These are phyloP conservation scores for Pseudopithomyces maydicus DNA, from an alignment of 2,329 filamentous ascomycete genomes.

Conservation along the genomic window DNA sequence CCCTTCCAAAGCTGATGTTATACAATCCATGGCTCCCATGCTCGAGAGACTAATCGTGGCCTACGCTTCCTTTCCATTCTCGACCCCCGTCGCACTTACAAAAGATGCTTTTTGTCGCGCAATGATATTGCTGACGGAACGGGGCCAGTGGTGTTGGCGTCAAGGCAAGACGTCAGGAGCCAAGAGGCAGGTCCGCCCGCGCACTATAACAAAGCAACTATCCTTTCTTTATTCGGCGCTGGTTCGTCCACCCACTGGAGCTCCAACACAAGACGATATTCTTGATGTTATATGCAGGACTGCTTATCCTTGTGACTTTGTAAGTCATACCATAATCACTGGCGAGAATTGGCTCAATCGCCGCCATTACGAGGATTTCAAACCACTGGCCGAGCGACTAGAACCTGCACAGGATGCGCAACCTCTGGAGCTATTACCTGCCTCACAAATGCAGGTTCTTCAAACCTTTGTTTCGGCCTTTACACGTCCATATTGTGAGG, in stretches of 20 bases:
- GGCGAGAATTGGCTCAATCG: slow-evolving; percentile 3
- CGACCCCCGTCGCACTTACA: slow-evolving; percentile 7
- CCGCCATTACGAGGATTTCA: slow-evolving; percentile 4
- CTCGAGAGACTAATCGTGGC: slow-evolving; percentile 4
- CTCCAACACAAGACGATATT: slow-evolving; percentile 6
- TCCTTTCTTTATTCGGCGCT: slow-evolving; percentile 8
- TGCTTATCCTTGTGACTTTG: slow-evolving; percentile 5
- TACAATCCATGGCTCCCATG: slow-evolving; percentile 4
- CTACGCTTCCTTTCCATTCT: slow-evolving; percentile 9
- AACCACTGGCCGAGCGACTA: slow-evolving; percentile 8
- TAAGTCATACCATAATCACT: slow-evolving; percentile 2
- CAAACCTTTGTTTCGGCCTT: slow-evolving; percentile 5
- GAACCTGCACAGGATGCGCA: slow-evolving; percentile 7
- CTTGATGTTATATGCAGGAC: slow-evolving; percentile 8
- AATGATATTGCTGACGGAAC: slow-evolving; percentile 7
- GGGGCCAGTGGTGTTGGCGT: slow-evolving; percentile 5
- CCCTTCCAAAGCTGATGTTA: slow-evolving; percentile 8
- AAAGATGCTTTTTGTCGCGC: slow-evolving; percentile 9
- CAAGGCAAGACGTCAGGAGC: slow-evolving; percentile 4
- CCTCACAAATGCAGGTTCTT: slow-evolving; percentile 7
- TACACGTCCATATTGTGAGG: slow-evolving; percentile 6
- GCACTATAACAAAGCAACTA: slow-evolving; percentile 5
- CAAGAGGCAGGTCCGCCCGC: slow-evolving; percentile 2
- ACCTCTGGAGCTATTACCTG: slow-evolving; percentile 5
- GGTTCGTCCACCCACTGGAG: slow-evolving; percentile 7